These are phyloP conservation scores for Leccinum imitatum DNA, from an alignment of 768 basidiomycete genomes.

Conservation along the genomic window DNA sequence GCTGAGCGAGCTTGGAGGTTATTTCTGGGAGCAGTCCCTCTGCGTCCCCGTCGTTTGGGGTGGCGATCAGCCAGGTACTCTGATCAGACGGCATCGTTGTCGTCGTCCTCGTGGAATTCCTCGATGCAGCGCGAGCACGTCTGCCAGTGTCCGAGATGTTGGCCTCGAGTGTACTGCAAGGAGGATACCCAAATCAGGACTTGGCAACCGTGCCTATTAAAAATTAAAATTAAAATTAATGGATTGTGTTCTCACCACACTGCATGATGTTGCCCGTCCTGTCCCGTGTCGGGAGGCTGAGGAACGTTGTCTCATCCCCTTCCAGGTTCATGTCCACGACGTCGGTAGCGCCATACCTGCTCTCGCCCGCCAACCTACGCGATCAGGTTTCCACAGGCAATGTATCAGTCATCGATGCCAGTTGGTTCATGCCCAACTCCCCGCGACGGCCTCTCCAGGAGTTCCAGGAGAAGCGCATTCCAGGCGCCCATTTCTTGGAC, in stretches of 20 bases:
- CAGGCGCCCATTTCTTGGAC: slow-evolving; percentile 72
- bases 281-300: slow-evolving; percentile 10
- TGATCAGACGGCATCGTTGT: slow-evolving; percentile 90
- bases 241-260: not conserved
- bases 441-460: slow-evolving; percentile 69
- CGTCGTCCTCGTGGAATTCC: slow-evolving; percentile 9
- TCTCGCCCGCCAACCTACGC: slow-evolving; percentile 51
- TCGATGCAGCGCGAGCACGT: slow-evolving; percentile 6
- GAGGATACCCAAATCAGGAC: slow-evolving; percentile 13
- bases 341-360: slow-evolving; percentile 43
- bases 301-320: slow-evolving; percentile 2
- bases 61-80: slow-evolving; percentile 89
- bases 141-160: not conserved
- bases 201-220: slow-evolving; percentile 1
- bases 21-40: slow-evolving; percentile 72
- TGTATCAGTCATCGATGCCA: slow-evolving; percentile 62
- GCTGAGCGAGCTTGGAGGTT: slow-evolving; percentile 56
- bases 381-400: slow-evolving; percentile 35
- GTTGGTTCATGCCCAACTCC: slow-evolving; percentile 94
- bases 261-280: slow-evolving; percentile 1
- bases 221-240: slow-evolving; percentile 16
- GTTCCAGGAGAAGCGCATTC: slow-evolving; percentile 65
- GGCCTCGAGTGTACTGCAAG: not conserved
- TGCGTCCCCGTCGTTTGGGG: slow-evolving; percentile 84
- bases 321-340: slow-evolving; percentile 40